Evolutionary conservation across 2,329 filamentous ascomycete genomes (phyloP).

Genomic region (Sordariomycetes sp.): DNA sequence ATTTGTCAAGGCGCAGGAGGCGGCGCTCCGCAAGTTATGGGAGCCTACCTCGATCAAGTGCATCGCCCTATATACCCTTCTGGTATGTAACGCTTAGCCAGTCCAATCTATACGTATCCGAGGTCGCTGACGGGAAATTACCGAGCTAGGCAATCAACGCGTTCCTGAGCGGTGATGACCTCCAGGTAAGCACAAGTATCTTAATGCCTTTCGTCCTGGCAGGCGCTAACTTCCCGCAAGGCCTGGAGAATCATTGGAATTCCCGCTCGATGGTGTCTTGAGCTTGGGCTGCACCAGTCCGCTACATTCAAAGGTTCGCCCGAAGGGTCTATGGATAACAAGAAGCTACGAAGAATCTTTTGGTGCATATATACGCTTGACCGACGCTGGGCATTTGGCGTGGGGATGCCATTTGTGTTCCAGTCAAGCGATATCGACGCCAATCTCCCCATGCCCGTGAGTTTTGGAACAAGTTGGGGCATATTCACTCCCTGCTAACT

Average conservation of each 20-base stretch:
- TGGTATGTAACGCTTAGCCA: not conserved
- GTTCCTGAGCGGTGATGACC: not conserved
- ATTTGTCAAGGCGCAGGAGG: not conserved
- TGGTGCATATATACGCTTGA: not conserved
- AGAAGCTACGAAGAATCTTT: not conserved
- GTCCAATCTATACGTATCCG: not conserved
- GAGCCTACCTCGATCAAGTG: not conserved
- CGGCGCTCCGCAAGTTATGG: not conserved
- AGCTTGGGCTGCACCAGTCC: not conserved
- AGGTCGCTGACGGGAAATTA: not conserved
- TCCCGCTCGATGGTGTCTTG: not conserved
- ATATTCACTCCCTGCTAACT: too few relatives aligned
- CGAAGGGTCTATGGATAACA: not conserved
- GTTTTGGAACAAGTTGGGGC: not conserved
- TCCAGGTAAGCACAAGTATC: not conserved
- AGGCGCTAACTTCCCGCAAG: not conserved
- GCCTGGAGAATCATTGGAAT: not conserved
- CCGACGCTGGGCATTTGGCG: not conserved
- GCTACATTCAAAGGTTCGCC: not conserved
- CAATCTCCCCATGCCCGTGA: not conserved
- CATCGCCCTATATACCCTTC: not conserved
- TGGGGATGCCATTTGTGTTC: not conserved
- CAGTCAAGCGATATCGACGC: not conserved
- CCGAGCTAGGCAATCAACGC: not conserved
- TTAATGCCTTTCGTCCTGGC: not conserved